Evolutionary conservation across 768 basidiomycete genomes (phyloP).

Genomic region (Trametes maxima): DNA sequence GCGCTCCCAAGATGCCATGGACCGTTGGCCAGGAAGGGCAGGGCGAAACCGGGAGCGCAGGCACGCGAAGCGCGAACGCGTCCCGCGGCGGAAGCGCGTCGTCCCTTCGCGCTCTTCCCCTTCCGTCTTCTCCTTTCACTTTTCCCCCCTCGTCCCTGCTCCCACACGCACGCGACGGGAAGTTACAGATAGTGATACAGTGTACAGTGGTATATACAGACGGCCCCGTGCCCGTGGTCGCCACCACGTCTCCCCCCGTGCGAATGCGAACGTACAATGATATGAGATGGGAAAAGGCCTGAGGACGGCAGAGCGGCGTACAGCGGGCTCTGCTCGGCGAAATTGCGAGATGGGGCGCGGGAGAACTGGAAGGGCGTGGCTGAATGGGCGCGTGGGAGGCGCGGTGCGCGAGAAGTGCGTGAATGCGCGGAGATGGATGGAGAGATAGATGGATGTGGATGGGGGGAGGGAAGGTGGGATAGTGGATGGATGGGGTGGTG

Average conservation of each 20-base stretch:
- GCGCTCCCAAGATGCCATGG: conserved; percentile 10
- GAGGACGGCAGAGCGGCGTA: conserved; percentile 12
- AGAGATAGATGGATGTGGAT: background rate
- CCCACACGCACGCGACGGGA: conserved; percentile 1
- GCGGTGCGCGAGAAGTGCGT: background rate
- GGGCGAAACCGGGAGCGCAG: conserved; percentile 16
- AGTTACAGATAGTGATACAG: background rate
- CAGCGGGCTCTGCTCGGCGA: conserved; percentile 13
- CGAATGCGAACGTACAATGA: conserved; percentile 3
- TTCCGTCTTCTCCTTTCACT: too few species aligned
- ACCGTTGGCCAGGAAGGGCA: conserved; percentile 1
- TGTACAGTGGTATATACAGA: conserved; percentile 12
- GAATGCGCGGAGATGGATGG: background rate
- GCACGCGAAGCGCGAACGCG: conserved; percentile 4
- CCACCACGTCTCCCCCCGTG: conserved; percentile 1
- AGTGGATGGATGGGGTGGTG: background rate
- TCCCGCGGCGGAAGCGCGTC: background rate
- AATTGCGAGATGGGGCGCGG: background rate
- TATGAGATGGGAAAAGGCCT: too few species aligned
- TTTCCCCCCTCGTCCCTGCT: background rate
- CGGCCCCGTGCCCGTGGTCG: too few species aligned
- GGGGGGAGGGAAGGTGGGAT: background rate
- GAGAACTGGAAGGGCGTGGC: background rate
- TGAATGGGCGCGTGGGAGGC: conserved; percentile 1
- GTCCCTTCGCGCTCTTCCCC: too few species aligned